phyloP scores from a whole-genome alignment of 495 filamentous ascomycete genomes.

The Parathielavia appendiculata region DNA sequence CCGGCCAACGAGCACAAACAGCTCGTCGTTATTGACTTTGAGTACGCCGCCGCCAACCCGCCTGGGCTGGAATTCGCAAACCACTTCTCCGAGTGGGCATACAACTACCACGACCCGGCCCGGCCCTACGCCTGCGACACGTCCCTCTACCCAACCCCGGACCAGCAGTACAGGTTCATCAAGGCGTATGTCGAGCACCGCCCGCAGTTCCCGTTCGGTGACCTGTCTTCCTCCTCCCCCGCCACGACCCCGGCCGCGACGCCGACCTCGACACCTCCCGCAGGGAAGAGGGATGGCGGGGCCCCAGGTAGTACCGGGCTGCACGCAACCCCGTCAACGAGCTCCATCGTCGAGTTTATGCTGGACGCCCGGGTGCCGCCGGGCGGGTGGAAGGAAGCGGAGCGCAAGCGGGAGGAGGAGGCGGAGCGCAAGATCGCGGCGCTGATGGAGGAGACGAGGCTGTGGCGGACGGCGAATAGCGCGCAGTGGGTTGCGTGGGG shows the following conservation, averaged over 20 bases:
- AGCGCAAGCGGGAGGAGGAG: slow-evolving; percentile 53
- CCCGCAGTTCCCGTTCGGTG: slow-evolving; percentile 44
- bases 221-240: background rate
- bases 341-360: slow-evolving; percentile 58
- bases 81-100: slow-evolving; percentile 98
- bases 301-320: slow-evolving; percentile 17
- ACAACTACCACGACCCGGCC: slow-evolving; percentile 80
- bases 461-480: slow-evolving; percentile 83
- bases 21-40: slow-evolving; percentile 95
- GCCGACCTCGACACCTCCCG: slow-evolving; percentile 2
- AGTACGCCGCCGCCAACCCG: slow-evolving; percentile 89
- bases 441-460: slow-evolving; percentile 67
- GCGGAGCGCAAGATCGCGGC: slow-evolving; percentile 58
- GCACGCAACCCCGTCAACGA: slow-evolving; percentile 29
- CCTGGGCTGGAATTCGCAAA: slow-evolving; percentile 93
- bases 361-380: slow-evolving; percentile 60
- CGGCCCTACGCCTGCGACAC: slow-evolving; percentile 61
- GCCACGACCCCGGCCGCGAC: slow-evolving; percentile 6
- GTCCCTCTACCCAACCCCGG: slow-evolving; percentile 65
- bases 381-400: slow-evolving; percentile 53
- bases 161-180: slow-evolving; percentile 81
- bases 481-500: slow-evolving; percentile 96
- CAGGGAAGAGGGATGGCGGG: too few relatives aligned
- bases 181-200: slow-evolving; percentile 79
- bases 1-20: slow-evolving; percentile 92